phyloP scores from a whole-genome alignment of 2,329 filamentous ascomycete genomes.

The Furcasterigmium sp. region DNA sequence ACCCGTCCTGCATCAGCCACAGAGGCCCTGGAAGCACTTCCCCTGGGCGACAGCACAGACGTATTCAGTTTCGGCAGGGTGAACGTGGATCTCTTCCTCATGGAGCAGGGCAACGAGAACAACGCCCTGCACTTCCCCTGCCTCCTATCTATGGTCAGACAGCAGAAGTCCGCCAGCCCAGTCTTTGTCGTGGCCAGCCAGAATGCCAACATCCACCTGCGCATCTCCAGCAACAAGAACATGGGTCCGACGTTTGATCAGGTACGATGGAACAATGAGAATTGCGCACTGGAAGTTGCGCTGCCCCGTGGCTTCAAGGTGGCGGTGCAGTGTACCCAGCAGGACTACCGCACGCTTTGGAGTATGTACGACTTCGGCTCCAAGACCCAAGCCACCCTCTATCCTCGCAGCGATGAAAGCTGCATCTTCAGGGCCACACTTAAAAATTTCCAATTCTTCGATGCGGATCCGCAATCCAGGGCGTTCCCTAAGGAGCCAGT shows the following conservation, averaged over 20 bases:
- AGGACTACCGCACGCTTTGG: conserved; percentile 76
- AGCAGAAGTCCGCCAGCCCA: conserved; percentile 62
- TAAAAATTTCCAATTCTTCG: conserved; percentile 75
- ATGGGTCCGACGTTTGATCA: conserved; percentile 74
- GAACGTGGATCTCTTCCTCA: conserved; percentile 67
- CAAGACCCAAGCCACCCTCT: conserved; percentile 68
- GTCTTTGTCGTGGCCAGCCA: conserved; percentile 75
- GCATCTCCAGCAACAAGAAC: conserved; percentile 64
- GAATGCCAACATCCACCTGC: conserved; percentile 68
- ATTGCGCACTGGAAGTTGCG: conserved; percentile 59
- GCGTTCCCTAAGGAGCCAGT: conserved; percentile 73
- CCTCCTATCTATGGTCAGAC: conserved; percentile 69
- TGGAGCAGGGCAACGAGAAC: conserved; percentile 65
- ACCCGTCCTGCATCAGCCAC: conserved; percentile 41
- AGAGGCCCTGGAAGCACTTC: conserved; percentile 63
- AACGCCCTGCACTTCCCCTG: conserved; percentile 67
- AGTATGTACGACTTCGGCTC: conserved; percentile 81
- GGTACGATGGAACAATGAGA: conserved; percentile 70
- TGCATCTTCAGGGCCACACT: conserved; percentile 65
- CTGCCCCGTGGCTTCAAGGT: conserved; percentile 73
- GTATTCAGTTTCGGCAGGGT: conserved; percentile 78
- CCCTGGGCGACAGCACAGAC: conserved; percentile 67
- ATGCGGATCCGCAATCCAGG: conserved; percentile 62
- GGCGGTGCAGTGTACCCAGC: conserved; percentile 63
- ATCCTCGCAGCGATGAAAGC: conserved; percentile 63